phyloP scores from a whole-genome alignment of 305 asterid genomes.

The Rubia peregrina region DNA sequence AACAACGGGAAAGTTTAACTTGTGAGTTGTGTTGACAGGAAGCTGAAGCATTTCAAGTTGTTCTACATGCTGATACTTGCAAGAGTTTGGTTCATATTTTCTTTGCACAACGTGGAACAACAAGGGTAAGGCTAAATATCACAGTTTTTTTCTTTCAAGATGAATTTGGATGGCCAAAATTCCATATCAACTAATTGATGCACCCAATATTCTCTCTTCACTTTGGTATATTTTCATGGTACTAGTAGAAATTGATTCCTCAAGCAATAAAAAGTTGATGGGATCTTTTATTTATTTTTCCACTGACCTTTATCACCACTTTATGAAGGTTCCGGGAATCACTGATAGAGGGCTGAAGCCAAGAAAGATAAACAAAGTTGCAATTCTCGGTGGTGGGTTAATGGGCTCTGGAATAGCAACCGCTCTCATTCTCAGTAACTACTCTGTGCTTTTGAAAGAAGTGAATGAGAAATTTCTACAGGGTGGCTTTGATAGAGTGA shows the following conservation, averaged over 20 bases:
- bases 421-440: conserved; percentile 67
- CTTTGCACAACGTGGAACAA: conserved; percentile 95
- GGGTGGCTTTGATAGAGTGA: conserved; percentile 75
- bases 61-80: conserved; percentile 78
- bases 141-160: not conserved
- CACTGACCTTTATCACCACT: conserved; percentile 7
- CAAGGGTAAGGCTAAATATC: conserved; percentile 46
- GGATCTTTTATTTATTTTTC: not conserved
- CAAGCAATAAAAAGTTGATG: not conserved
- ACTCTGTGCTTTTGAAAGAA: conserved; percentile 80
- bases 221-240: not conserved
- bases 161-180: not conserved
- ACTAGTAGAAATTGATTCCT: not conserved
- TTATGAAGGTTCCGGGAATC: conserved; percentile 80
- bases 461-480: conserved; percentile 87
- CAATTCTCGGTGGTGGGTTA: conserved; percentile 95
- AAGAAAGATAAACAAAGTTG: conserved; percentile 74
- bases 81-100: conserved; percentile 90
- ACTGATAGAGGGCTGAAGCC: conserved; percentile 84
- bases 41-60: conserved; percentile 73
- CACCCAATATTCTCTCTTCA: not conserved
- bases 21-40: conserved; percentile 44
- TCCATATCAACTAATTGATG: not conserved
- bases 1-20: conserved; percentile 10
- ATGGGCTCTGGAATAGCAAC: conserved; percentile 99